These are phyloP conservation scores for Ascochyta pisi DNA, from an alignment of 2,329 filamentous ascomycete species.

Conservation along the genomic window DNA sequence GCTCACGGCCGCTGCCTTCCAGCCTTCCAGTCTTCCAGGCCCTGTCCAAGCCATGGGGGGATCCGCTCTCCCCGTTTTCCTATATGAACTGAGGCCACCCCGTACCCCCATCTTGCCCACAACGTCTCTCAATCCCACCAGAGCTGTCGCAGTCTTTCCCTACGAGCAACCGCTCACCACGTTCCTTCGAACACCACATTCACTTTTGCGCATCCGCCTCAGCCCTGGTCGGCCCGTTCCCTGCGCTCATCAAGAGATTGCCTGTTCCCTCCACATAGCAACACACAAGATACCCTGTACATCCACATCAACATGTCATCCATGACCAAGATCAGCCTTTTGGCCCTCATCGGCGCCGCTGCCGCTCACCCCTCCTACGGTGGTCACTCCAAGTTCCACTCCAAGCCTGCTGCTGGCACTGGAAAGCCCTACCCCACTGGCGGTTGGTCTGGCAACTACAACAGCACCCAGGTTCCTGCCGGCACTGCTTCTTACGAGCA, in stretches of 20 bases:
- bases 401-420: conserved; percentile 32
- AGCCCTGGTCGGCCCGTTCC: conserved; percentile 54
- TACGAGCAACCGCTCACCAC: conserved; percentile 54
- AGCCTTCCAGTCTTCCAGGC: conserved; percentile 25
- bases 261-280: conserved; percentile 26
- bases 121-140: conserved; percentile 38
- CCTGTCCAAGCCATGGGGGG: conserved; percentile 13
- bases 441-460: conserved; percentile 38
- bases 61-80: conserved; percentile 23
- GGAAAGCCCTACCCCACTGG: conserved; percentile 42
- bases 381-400: conserved; percentile 40
- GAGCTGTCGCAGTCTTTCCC: conserved; percentile 46
- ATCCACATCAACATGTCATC: conserved; percentile 43
- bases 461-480: conserved; percentile 31
- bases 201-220: conserved; percentile 44
- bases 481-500: conserved; percentile 28
- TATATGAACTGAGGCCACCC: conserved; percentile 40
- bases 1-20: conserved; percentile 25
- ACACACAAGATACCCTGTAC: conserved; percentile 18
- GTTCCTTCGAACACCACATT: conserved; percentile 47
- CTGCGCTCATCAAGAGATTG: conserved; percentile 50
- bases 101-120: conserved; percentile 31
- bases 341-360: conserved; percentile 52
- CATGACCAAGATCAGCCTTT: conserved; percentile 50
- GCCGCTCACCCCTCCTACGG: conserved; percentile 49